Conservation (phyloP, 306 rosid genomes). For the Cyclanthera cordifolia region DNA sequence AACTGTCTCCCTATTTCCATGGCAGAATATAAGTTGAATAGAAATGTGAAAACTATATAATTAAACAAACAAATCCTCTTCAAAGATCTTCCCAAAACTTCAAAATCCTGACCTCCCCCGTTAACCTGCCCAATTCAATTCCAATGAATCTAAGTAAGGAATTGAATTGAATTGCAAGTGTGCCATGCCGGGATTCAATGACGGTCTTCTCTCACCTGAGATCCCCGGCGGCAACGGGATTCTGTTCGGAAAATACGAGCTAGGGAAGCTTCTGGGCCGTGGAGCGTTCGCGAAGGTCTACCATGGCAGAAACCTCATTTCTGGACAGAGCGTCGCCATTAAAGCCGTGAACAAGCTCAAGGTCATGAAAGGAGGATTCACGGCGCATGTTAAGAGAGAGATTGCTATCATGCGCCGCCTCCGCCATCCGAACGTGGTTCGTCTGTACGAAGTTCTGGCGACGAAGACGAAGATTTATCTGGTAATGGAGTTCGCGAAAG, state of each 20-base stretch:
- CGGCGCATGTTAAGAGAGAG: slow-evolving; percentile 53
- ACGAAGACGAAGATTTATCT: slow-evolving; percentile 66
- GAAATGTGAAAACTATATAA: background rate
- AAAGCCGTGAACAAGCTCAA: slow-evolving; percentile 56
- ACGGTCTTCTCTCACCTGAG: background rate
- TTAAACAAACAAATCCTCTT: too few species aligned
- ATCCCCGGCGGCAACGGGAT: background rate
- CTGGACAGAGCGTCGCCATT: slow-evolving; percentile 57
- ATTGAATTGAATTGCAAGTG: too few species aligned
- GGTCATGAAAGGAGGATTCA: slow-evolving; percentile 23
- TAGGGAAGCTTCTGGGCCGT: slow-evolving; percentile 39
- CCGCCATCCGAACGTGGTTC: slow-evolving; percentile 46
- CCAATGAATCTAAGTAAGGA: too few species aligned
- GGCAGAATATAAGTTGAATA: background rate
- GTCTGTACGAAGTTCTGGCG: slow-evolving; percentile 60
- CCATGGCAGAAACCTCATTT: slow-evolving; percentile 36
- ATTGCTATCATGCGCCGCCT: slow-evolving; percentile 62
- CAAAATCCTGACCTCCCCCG: too few species aligned
- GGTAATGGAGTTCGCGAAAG: slow-evolving; percentile 61
- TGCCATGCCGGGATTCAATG: background rate
- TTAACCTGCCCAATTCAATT: too few species aligned
- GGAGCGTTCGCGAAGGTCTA: slow-evolving; percentile 83
- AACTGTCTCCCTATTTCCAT: background rate
- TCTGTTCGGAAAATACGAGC: slow-evolving; percentile 45
- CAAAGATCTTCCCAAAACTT: too few species aligned